These are phyloP conservation scores for Parascedosporium putredinis DNA, from an alignment of 2,329 filamentous ascomycete species.

Conservation along the genomic window DNA sequence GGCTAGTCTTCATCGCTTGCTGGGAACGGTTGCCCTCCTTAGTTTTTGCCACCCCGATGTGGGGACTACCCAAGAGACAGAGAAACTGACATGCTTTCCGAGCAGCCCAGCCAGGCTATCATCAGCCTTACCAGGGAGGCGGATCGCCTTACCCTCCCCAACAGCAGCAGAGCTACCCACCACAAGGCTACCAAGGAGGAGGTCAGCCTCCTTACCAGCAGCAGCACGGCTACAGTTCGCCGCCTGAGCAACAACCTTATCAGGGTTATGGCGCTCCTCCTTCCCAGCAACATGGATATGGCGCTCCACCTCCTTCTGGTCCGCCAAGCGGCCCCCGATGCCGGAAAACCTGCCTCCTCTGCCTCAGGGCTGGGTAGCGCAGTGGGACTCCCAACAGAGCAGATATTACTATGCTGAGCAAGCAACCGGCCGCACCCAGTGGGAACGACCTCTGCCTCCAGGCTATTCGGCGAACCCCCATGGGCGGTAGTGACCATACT, in stretches of 20 bases:
- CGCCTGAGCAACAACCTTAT: constrained; percentile 14
- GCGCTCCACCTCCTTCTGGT: neutral
- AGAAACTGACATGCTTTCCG: no score
- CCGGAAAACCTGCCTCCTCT: constrained; percentile 33
- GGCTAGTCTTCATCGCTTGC: neutral
- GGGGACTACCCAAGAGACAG: no score
- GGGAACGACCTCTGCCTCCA: constrained; percentile 41
- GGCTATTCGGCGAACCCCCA: neutral
- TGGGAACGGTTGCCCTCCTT: no score
- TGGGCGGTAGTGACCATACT: constrained; percentile 9
- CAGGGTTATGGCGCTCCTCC: constrained; percentile 12
- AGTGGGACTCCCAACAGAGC: constrained; percentile 51
- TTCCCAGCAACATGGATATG: constrained; percentile 14
- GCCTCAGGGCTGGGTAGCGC: constrained; percentile 49
- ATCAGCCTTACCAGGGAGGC: constrained; percentile 11
- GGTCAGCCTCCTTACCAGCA: neutral
- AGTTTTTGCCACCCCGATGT: no score
- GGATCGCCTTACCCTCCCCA: constrained; percentile 6
- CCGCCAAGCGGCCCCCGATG: constrained; percentile 15
- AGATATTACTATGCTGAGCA: constrained; percentile 57
- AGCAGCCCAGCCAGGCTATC: constrained; percentile 3
- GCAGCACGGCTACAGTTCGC: constrained; percentile 8
- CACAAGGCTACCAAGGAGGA: constrained; percentile 4
- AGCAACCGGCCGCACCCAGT: constrained; percentile 50
- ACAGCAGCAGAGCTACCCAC: no score